Evolutionary conservation across 148 eudicot species (phyloP).

Genomic region (Rhododendron mucronatum): DNA sequence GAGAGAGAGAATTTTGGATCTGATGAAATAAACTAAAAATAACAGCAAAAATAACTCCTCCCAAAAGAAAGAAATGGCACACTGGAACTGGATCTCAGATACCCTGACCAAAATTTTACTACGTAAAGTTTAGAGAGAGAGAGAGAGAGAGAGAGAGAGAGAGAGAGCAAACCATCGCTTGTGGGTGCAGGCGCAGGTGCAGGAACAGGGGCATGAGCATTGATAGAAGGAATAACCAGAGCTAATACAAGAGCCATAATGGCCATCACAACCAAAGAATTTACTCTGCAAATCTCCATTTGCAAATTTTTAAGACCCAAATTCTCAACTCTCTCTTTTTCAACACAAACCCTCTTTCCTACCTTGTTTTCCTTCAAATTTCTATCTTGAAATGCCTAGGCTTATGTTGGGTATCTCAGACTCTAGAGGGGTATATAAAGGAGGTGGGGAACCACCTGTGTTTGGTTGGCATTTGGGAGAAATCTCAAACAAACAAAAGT

Average conservation of each 20-base stretch:
- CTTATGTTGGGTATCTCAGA: not conserved
- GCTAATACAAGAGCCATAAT: not conserved
- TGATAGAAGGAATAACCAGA: slow-evolving; percentile 4
- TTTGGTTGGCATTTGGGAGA: not conserved
- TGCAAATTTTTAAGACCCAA: not conserved
- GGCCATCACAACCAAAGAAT: slow-evolving; percentile 5
- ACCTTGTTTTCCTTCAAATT: not conserved
- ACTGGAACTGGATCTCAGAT: not conserved
- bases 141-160: slow-evolving; percentile 9
- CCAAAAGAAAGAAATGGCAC: not conserved
- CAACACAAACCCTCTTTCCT: not conserved
- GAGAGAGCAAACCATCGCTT: slow-evolving; percentile 14
- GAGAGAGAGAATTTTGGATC: not conserved
- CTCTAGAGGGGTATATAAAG: not conserved
- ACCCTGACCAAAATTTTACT: not conserved
- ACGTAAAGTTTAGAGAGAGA: not conserved
- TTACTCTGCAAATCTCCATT: not conserved
- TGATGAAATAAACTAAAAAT: not conserved
- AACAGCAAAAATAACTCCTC: not conserved
- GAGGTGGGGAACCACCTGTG: not conserved
- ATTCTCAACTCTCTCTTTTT: not conserved
- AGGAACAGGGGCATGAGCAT: slow-evolving; percentile 10
- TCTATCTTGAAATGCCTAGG: not conserved
- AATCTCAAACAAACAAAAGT: not conserved
- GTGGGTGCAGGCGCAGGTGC: slow-evolving; percentile 11